Percentiles rank a stretch among this genome's conserved stretches.
Conservation (phyloP, 208 protist genomes). For the Endotrypanum monterogeii region DNA sequence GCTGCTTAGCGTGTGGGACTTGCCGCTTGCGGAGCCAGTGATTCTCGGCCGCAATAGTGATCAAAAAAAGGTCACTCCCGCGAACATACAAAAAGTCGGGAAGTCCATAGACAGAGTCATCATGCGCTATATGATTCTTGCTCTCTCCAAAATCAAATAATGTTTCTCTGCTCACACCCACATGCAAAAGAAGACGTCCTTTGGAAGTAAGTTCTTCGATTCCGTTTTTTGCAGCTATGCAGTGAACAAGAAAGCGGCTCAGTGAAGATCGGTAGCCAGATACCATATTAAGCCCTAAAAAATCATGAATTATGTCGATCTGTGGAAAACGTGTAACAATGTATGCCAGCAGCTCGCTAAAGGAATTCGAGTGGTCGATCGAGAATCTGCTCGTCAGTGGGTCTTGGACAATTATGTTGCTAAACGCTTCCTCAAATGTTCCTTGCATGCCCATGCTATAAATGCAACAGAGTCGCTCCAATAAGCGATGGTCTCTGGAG, state of each 20-base stretch:
- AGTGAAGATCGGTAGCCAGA: constrained; percentile 72
- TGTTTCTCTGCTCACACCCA: constrained; percentile 41
- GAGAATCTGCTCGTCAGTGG: constrained; percentile 41
- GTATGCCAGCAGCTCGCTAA: constrained; percentile 54
- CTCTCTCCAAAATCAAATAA: constrained; percentile 84
- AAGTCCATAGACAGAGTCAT: constrained; percentile 71
- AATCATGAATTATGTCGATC: constrained; percentile 82
- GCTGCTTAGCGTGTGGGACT: constrained; percentile 76
- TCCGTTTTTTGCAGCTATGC: constrained; percentile 33
- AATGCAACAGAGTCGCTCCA: constrained; percentile 83
- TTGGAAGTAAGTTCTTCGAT: constrained; percentile 12
- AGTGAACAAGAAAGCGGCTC: constrained; percentile 45
- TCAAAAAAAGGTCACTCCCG: constrained; percentile 67
- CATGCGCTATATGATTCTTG: constrained; percentile 42
- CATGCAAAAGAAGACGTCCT: constrained; percentile 47
- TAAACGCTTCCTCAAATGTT: constrained; percentile 81
- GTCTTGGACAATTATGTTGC: constrained; percentile 74
- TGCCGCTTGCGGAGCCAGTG: constrained; percentile 83
- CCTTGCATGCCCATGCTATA: constrained; percentile 77
- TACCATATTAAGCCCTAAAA: constrained; percentile 77
- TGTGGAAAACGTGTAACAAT: constrained; percentile 67
- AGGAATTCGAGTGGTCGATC: constrained; percentile 62
- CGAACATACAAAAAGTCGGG: constrained; percentile 82
- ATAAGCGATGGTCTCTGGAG: constrained; percentile 61
- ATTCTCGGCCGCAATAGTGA: constrained; percentile 85